phyloP scores from a whole-genome alignment of 768 basidiomycete genomes.

The Leucosporidium scottii region DNA sequence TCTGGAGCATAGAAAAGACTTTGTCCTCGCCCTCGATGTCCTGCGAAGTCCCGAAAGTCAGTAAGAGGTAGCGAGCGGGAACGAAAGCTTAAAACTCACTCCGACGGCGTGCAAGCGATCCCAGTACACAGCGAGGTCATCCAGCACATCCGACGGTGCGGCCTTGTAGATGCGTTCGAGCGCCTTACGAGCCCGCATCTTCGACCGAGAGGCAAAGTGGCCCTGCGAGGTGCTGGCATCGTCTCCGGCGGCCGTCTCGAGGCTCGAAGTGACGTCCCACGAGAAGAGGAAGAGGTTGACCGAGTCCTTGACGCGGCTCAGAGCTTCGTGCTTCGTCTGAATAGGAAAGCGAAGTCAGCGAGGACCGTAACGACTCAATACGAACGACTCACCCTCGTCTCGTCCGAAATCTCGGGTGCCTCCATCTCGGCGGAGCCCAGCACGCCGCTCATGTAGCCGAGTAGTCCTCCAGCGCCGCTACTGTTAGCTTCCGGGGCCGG shows the following conservation, averaged over 20 bases:
- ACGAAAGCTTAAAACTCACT: neutral
- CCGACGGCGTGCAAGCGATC: neutral
- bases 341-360: neutral
- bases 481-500: neutral
- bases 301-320: conserved; percentile 19
- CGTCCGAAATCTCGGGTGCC: conserved; percentile 12
- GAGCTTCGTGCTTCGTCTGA: conserved; percentile 18
- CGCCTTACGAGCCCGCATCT: conserved; percentile 62
- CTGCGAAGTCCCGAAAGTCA: conserved; percentile 9
- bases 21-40: conserved; percentile 41
- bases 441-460: conserved; percentile 86
- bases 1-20: conserved; percentile 74
- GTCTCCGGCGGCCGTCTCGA: conserved; percentile 15
- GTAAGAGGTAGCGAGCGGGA: no score
- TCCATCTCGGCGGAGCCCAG: conserved; percentile 63
- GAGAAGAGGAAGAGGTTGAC: conserved; percentile 19
- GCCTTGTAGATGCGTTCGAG: conserved; percentile 79
- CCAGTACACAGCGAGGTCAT: conserved; percentile 79
- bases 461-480: conserved; percentile 57
- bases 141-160: conserved; percentile 71
- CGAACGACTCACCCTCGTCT: conserved; percentile 14
- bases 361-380: no score
- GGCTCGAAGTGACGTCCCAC: conserved; percentile 26
- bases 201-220: conserved; percentile 19
- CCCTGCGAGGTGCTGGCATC: conserved; percentile 27